Conservation (phyloP, 2,329 filamentous ascomycete species). For the Bipolaris cookei region DNA sequence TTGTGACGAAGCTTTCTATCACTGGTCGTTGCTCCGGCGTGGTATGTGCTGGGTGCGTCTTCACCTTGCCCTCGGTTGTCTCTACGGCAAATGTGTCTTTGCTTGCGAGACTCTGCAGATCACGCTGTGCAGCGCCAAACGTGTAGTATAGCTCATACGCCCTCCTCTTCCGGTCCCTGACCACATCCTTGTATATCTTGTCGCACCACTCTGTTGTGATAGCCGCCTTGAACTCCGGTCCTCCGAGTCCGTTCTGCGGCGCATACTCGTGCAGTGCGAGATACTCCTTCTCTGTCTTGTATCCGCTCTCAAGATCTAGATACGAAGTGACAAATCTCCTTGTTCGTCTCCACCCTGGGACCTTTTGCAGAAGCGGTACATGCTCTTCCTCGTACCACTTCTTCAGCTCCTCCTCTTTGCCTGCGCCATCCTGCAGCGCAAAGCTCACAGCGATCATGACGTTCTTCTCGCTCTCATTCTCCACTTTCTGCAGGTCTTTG, state of each 20-base stretch:
- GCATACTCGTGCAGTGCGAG: constrained; percentile 76
- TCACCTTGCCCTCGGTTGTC: constrained; percentile 62
- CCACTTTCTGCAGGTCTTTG: constrained; percentile 64
- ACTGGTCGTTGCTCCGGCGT: constrained; percentile 51
- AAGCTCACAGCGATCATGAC: constrained; percentile 69
- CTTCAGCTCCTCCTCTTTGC: constrained; percentile 61
- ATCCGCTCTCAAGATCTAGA: constrained; percentile 54
- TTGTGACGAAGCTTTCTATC: constrained; percentile 72
- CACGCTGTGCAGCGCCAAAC: constrained; percentile 76
- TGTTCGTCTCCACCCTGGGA: constrained; percentile 80
- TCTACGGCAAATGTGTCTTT: constrained; percentile 56
- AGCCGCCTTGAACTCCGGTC: constrained; percentile 68
- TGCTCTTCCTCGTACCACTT: constrained; percentile 81
- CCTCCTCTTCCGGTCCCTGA: constrained; percentile 64
- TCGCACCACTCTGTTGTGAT: constrained; percentile 67
- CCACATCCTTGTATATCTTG: constrained; percentile 64
- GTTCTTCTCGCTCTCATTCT: constrained; percentile 61
- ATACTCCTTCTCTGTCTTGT: constrained; percentile 56
- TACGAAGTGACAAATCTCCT: constrained; percentile 72
- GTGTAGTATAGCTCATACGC: constrained; percentile 77
- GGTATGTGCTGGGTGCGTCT: constrained; percentile 57
- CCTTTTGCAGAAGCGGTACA: constrained; percentile 70
- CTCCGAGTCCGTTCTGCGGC: constrained; percentile 69
- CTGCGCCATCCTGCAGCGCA: constrained; percentile 60
- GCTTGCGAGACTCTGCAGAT: constrained; percentile 64